Evolutionary conservation across 139 green algal species (phyloP).

Genomic region (Trebouxia sp.): DNA sequence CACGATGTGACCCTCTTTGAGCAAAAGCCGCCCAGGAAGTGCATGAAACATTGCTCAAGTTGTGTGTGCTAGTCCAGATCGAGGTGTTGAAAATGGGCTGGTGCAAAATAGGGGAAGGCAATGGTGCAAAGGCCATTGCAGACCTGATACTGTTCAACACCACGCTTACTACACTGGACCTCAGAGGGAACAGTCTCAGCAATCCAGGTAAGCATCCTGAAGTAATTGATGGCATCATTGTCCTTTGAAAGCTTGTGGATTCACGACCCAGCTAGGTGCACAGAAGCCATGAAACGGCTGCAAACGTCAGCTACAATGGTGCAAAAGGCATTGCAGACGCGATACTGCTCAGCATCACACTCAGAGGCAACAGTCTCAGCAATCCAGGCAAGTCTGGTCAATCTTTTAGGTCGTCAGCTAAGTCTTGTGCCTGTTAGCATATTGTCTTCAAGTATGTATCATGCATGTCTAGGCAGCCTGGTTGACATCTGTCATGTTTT

Average conservation of each 20-base stretch:
- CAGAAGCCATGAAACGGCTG: too few relatives aligned
- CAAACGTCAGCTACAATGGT: too few relatives aligned
- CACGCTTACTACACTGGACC: conserved; percentile 80
- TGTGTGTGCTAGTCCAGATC: conserved; percentile 57
- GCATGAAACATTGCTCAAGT: too few relatives aligned
- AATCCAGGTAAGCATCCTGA: conserved; percentile 75
- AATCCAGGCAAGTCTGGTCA: conserved; percentile 86
- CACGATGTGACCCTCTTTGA: too few relatives aligned
- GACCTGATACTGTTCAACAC: conserved; percentile 94
- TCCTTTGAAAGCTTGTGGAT: too few relatives aligned
- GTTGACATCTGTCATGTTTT: too few relatives aligned
- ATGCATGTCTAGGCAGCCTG: too few relatives aligned
- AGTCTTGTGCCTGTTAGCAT: too few relatives aligned
- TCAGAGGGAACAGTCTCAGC: conserved; percentile 90
- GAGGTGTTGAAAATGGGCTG: conserved; percentile 89
- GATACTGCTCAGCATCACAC: conserved; percentile 87
- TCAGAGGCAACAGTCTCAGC: conserved; percentile 90
- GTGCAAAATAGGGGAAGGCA: conserved; percentile 89
- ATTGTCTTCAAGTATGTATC: too few relatives aligned
- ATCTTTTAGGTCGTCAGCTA: too few relatives aligned
- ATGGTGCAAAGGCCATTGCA: conserved; percentile 78
- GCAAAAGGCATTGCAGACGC: conserved; percentile 82
- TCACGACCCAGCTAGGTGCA: too few relatives aligned
- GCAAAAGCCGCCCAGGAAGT: not conserved
- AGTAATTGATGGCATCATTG: not conserved